Percentiles rank a stretch among this genome's conserved stretches.
phyloP scores from a whole-genome alignment of 1,284 basidiomycete species.

The Cutaneotrichosporon sp. region DNA sequence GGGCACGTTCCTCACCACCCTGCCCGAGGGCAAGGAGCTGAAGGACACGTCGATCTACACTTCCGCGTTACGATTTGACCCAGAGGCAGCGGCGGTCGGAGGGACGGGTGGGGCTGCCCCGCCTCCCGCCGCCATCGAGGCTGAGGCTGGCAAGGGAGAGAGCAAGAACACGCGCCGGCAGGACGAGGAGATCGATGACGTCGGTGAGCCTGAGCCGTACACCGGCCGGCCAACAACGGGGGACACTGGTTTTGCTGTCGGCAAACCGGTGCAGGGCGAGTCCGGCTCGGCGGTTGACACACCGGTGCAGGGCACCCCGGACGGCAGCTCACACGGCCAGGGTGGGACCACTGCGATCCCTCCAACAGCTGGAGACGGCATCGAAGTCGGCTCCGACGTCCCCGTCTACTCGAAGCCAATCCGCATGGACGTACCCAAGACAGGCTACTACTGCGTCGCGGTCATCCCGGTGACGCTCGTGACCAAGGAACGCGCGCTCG shows the following conservation, averaged over 20 bases:
- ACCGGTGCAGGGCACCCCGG: background rate
- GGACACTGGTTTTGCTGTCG: background rate
- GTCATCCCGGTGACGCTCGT: conserved; percentile 77
- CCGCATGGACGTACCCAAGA: conserved; percentile 78
- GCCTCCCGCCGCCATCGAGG: background rate
- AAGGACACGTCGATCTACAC: conserved; percentile 63
- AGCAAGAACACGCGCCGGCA: conserved; percentile 8
- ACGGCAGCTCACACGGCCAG: background rate
- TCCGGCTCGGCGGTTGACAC: background rate
- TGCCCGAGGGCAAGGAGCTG: conserved; percentile 61
- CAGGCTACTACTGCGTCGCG: conserved; percentile 95
- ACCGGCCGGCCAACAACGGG: background rate
- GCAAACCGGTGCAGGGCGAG: background rate
- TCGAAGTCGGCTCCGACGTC: conserved; percentile 16
- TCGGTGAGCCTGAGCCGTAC: background rate
- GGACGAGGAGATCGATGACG: conserved; percentile 17
- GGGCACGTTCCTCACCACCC: conserved; percentile 78
- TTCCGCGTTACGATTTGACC: conserved; percentile 44
- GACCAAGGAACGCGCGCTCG: conserved; percentile 24
- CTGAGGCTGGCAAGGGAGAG: conserved; percentile 5
- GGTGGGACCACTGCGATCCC: background rate
- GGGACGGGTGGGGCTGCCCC: conserved; percentile 4
- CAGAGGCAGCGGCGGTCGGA: background rate
- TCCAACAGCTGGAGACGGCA: background rate
- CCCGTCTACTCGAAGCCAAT: conserved; percentile 43